A percentile compares a stretch with the other conserved stretches of the same genome.
Conservation (phyloP, 768 basidiomycete species). For the Cystofilobasidium capitatum region DNA sequence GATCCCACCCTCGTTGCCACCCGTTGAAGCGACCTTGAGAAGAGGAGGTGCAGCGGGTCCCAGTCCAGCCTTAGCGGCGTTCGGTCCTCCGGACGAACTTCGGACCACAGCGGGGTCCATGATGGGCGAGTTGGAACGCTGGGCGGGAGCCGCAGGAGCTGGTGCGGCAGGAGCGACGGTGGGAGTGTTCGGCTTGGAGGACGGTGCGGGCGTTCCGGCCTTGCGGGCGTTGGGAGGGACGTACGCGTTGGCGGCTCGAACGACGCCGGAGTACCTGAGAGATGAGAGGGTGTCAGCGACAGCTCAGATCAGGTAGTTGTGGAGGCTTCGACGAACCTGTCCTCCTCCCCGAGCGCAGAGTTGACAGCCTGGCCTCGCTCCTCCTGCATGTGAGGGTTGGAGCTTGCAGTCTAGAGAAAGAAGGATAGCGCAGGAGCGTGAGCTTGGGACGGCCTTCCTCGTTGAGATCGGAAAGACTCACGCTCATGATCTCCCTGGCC, state of each 20-base stretch:
- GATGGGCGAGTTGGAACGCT: constrained; percentile 7
- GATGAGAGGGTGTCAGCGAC: no score
- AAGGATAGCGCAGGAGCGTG: not conserved
- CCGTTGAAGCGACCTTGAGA: not conserved
- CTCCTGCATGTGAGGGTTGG: constrained; percentile 79
- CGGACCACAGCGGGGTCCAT: constrained; percentile 7
- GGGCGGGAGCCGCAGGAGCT: constrained; percentile 13
- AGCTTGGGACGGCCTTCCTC: not conserved
- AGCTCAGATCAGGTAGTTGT: constrained; percentile 31
- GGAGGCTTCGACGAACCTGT: constrained; percentile 56
- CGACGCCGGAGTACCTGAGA: constrained; percentile 79
- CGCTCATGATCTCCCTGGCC: constrained; percentile 82
- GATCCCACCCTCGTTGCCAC: not conserved
- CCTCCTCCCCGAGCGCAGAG: constrained; percentile 67
- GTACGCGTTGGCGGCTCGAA: constrained; percentile 78
- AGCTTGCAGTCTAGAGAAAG: constrained; percentile 48
- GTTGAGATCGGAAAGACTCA: constrained; percentile 41
- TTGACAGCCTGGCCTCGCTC: constrained; percentile 65
- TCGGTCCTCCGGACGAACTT: constrained; percentile 6
- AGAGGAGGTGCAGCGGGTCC: constrained; percentile 31
- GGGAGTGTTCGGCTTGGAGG: constrained; percentile 15
- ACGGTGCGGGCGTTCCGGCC: constrained; percentile 22
- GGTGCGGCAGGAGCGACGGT: constrained; percentile 18
- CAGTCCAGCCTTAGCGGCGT: constrained; percentile 34
- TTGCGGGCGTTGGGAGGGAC: constrained; percentile 84